A percentile compares a stretch with the other conserved stretches of the same genome.
Evolutionary conservation across 2,329 filamentous ascomycete genomes (phyloP).

Genomic region (Rachicladosporium sp.): DNA sequence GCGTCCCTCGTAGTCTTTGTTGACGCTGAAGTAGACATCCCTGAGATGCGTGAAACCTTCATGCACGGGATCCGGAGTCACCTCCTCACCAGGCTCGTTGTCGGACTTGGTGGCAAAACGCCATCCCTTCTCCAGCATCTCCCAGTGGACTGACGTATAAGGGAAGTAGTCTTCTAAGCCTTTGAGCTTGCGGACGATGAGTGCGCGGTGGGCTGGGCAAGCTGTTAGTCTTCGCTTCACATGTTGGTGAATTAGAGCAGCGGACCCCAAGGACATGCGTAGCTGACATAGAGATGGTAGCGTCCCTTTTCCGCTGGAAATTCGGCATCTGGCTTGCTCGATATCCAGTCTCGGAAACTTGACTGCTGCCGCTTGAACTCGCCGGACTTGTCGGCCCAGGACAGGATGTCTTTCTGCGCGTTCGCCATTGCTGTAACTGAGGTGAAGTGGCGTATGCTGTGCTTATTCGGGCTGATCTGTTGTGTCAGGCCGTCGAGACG

Average conservation of each 20-base stretch:
- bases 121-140: constrained; percentile 69
- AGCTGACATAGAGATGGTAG: constrained; percentile 91
- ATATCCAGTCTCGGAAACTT: constrained; percentile 71
- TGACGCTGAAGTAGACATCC: constrained; percentile 65
- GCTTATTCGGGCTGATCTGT: neutral
- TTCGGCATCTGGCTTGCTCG: constrained; percentile 54
- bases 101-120: constrained; percentile 62
- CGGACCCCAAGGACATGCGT: constrained; percentile 78
- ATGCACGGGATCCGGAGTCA: constrained; percentile 51
- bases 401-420: neutral
- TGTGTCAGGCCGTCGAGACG: constrained; percentile 1
- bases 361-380: constrained; percentile 87
- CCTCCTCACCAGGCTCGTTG: constrained; percentile 43
- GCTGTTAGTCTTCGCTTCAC: neutral
- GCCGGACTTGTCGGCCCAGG: constrained; percentile 53
- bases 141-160: constrained; percentile 82
- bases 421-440: constrained; percentile 4
- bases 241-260: constrained; percentile 1
- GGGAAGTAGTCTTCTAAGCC: constrained; percentile 76
- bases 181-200: constrained; percentile 84
- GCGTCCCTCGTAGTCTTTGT: constrained; percentile 60
- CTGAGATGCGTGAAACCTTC: constrained; percentile 59
- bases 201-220: constrained; percentile 58
- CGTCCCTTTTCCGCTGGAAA: constrained; percentile 78
- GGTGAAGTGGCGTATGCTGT: neutral